Evolutionary conservation across 805 yeast species (phyloP).

Genomic region (Candida coquimbonensis): DNA sequence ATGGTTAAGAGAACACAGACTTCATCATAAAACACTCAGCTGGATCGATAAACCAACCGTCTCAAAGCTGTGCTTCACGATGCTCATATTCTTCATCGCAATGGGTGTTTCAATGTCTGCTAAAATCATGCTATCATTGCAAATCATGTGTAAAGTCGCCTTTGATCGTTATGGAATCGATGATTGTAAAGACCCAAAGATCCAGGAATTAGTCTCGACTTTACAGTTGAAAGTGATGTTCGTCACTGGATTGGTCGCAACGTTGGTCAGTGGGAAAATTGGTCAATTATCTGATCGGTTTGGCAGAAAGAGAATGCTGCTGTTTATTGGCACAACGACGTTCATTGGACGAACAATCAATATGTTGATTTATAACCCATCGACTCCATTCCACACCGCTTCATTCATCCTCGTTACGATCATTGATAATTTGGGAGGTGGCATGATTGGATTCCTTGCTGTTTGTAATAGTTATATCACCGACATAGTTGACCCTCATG

Average conservation of each 20-base stretch:
- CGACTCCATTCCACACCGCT: slow-evolving; percentile 30
- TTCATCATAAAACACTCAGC: slow-evolving; percentile 33
- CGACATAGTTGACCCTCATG: slow-evolving; percentile 60
- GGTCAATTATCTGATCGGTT: slow-evolving; percentile 57
- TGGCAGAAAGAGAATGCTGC: slow-evolving; percentile 51
- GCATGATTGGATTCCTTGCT: slow-evolving; percentile 46
- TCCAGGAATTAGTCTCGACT: slow-evolving; percentile 40
- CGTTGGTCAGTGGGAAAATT: slow-evolving; percentile 53
- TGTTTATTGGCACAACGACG: slow-evolving; percentile 24
- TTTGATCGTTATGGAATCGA: slow-evolving; percentile 23
- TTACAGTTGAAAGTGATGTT: slow-evolving; percentile 40
- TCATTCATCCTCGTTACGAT: slow-evolving; percentile 37
- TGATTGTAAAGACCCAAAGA: slow-evolving; percentile 31
- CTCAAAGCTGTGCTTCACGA: slow-evolving; percentile 36
- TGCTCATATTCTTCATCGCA: slow-evolving; percentile 38
- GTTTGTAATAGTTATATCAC: slow-evolving; percentile 63
- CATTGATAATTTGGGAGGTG: slow-evolving; percentile 55
- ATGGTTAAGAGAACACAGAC: slow-evolving; percentile 44
- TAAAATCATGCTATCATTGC: slow-evolving; percentile 27
- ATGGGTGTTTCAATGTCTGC: slow-evolving; percentile 34
- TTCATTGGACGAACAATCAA: slow-evolving; percentile 18
- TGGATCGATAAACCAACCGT: slow-evolving; percentile 58
- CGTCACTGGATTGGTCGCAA: slow-evolving; percentile 36
- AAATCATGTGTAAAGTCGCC: slow-evolving; percentile 21
- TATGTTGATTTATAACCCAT: slow-evolving; percentile 25